Evolutionary conservation across 73 alveolate species (phyloP), one percentile per base, ranked within the genome.

Genomic region (Uronychia setigera): DNA sequence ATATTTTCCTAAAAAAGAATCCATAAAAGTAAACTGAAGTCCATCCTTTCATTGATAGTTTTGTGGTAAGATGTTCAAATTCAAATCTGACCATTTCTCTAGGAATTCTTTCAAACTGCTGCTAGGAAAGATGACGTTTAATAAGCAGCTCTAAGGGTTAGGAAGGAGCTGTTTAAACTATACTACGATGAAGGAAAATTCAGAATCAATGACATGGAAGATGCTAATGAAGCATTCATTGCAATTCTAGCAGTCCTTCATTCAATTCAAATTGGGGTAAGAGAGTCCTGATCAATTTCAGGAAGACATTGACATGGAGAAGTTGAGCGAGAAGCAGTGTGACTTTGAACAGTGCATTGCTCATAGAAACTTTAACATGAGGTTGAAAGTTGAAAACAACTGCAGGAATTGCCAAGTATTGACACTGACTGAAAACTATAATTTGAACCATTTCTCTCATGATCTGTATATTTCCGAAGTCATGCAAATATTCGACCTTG

Each of bases 161-260:
- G 67, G n/a, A 46, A 46, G 67, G 67, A 46, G 67, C 67, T 46
- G 5, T 46, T 46, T 46, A 46, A 46, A 46, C 67, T 46, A 46
- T 46, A 46, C 67, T 46, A 46, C 67, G 67, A 46, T 46, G n/a
- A 46, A 46, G 67, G 67, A 46, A 46, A 46, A 46, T 46, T 46
- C 67, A 46, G 19, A 46, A 46, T 46, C 67, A 46, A 46, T 46
- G 67, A 46, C 67, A 46, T 46, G 67, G 67, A 46, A 46, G 67
- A 46, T 19, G 67, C 67, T 19, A 46, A 46, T 19, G 67, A 46
- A 46, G 67, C 67, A 5, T 46, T 46, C 67, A 11, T 46, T 5
- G 67, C 67, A 5, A 46, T 46, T 19, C 67, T 46, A 46, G 67
- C n/a, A 46, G 67, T 19, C 67, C 5, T 46, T 46, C 67, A 46